These are phyloP conservation scores for Phyllostachys edulis DNA, from an alignment of 176 grass and related monocot genomes.

Conservation along the genomic window DNA sequence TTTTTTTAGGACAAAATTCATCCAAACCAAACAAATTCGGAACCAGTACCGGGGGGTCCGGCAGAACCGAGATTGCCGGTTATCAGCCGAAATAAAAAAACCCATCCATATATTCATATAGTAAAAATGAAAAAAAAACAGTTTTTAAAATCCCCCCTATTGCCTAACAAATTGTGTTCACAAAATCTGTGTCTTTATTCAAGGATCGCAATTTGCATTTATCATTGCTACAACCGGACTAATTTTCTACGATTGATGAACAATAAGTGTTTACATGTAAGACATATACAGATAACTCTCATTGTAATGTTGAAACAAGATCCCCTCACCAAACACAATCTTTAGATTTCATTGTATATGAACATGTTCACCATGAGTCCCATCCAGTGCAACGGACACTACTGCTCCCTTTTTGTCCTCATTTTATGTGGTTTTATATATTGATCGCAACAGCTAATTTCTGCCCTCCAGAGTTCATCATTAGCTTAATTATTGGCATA, in stretches of 20 bases:
- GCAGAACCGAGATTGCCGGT: no score
- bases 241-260: neutral
- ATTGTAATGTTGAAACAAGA: neutral
- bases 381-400: neutral
- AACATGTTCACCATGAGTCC: neutral
- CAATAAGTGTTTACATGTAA: neutral
- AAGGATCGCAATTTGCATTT: neutral
- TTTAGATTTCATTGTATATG: neutral
- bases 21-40: no score
- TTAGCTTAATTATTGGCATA: neutral
- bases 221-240: neutral
- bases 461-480: neutral
- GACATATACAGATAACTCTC: neutral
- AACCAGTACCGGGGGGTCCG: no score
- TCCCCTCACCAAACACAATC: neutral
- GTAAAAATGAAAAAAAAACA: neutral
- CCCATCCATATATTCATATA: neutral
- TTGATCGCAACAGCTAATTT: neutral
- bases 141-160: neutral
- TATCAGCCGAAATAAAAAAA: no score
- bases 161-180: neutral
- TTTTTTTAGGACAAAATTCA: no score
- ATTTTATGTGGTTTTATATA: slow-evolving; percentile 1
- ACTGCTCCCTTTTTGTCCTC: neutral
- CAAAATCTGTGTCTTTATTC: neutral